Evolutionary conservation across 1,284 basidiomycete genomes (phyloP).

Genomic region (Trichosporon sp.): DNA sequence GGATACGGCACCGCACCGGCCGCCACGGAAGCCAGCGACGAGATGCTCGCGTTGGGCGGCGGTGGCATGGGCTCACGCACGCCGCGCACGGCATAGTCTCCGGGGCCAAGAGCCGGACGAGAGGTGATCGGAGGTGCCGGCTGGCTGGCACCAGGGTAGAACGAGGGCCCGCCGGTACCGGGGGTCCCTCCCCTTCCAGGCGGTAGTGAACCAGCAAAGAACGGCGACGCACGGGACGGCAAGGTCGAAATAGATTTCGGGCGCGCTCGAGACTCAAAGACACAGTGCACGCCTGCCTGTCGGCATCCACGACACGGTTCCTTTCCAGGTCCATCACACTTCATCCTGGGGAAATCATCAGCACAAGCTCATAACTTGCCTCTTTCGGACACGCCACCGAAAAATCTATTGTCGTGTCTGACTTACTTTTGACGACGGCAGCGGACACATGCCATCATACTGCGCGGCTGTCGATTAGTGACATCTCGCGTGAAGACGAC

Average conservation of each 20-base stretch:
- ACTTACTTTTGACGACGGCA: conserved; percentile 50
- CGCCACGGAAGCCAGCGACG: conserved; percentile 29
- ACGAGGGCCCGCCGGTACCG: conserved; percentile 33
- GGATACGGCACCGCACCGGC: conserved; percentile 26
- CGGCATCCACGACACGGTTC: conserved; percentile 54
- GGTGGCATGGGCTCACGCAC: conserved; percentile 49
- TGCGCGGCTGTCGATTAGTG: conserved; percentile 48
- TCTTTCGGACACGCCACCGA: neutral
- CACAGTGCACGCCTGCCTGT: conserved; percentile 48
- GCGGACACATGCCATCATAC: conserved; percentile 55
- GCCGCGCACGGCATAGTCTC: conserved; percentile 40
- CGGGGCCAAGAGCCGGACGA: conserved; percentile 33
- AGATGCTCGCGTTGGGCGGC: conserved; percentile 38
- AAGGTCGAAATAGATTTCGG: conserved; percentile 49
- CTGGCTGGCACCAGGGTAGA: conserved; percentile 44
- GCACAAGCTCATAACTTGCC: neutral
- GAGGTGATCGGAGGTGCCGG: conserved; percentile 47
- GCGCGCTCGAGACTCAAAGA: conserved; percentile 50
- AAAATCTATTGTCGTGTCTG: conserved; percentile 10
- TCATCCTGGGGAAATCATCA: conserved; percentile 45
- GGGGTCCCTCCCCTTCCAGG: conserved; percentile 39
- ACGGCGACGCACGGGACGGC: conserved; percentile 47
- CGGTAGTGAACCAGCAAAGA: conserved; percentile 35
- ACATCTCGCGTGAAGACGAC: conserved; percentile 45
- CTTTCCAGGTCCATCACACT: conserved; percentile 52